Percentiles rank a stretch among this genome's conserved stretches.
Conservation (phyloP, 2,329 filamentous ascomycete genomes). For the Hymenoscyphus fructigenus region DNA sequence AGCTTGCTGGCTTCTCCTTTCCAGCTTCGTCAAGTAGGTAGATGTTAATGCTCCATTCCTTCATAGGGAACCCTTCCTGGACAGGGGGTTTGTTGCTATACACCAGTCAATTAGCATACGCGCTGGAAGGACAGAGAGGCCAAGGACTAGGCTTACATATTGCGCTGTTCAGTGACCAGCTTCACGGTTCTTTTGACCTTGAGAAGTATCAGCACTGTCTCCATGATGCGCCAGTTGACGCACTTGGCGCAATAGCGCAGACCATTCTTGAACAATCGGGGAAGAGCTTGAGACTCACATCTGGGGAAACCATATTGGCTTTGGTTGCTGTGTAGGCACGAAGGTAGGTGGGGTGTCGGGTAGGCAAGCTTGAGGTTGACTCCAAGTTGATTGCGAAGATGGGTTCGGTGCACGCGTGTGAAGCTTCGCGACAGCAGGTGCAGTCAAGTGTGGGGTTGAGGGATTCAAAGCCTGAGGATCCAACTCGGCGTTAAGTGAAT, state of each 20-base stretch:
- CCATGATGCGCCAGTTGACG: neutral
- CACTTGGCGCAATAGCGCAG: neutral
- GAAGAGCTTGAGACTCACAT: neutral
- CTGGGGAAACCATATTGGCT: constrained; percentile 1
- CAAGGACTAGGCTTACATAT: constrained; percentile 53
- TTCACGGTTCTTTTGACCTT: constrained; percentile 83
- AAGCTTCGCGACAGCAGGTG: neutral
- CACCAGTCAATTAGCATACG: constrained; percentile 13
- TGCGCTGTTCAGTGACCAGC: constrained; percentile 87
- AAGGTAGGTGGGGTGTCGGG: neutral
- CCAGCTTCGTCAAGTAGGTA: constrained; percentile 83
- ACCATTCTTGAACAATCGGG: neutral
- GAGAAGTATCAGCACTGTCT: neutral
- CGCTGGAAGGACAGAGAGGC: neutral
- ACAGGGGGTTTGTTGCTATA: constrained; percentile 75
- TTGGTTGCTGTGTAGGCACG: neutral
- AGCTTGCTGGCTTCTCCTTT: constrained; percentile 75
- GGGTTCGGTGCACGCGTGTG: neutral
- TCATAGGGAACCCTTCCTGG: constrained; percentile 86
- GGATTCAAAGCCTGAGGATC: neutral
- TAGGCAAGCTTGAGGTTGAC: neutral
- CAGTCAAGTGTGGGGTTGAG: neutral
- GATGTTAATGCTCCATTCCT: constrained; percentile 86
- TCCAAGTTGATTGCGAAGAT: neutral
- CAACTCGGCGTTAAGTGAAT: neutral